A percentile compares a stretch with the other conserved stretches of the same genome.
phyloP scores from a whole-genome alignment of 2,329 filamentous ascomycete genomes.

The Aspergillus pseudonomiae region DNA sequence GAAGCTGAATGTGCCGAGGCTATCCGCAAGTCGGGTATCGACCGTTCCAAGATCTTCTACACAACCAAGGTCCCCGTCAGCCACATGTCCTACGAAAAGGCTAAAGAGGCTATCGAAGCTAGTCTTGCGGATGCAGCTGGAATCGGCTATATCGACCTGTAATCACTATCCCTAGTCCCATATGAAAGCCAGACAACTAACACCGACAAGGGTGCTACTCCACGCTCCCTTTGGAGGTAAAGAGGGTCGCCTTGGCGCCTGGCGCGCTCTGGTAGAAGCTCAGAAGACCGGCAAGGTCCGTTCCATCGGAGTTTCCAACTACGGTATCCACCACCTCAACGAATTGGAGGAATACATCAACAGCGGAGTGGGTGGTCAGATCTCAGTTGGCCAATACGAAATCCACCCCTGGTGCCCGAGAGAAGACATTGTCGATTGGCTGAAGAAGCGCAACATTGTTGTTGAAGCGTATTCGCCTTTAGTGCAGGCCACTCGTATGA shows the following conservation, averaged over 20 bases:
- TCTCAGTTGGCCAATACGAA: slow-evolving; percentile 87
- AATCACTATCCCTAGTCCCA: slow-evolving; percentile 22
- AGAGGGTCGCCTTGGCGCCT: slow-evolving; percentile 42
- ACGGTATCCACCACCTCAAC: slow-evolving; percentile 43
- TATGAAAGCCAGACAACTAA: not conserved
- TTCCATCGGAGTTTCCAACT: slow-evolving; percentile 47
- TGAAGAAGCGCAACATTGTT: slow-evolving; percentile 62
- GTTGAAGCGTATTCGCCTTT: slow-evolving; percentile 60
- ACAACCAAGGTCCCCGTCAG: slow-evolving; percentile 62
- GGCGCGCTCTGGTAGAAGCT: slow-evolving; percentile 46
- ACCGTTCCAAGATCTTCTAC: slow-evolving; percentile 62
- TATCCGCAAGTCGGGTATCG: slow-evolving; percentile 55
- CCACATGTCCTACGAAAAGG: slow-evolving; percentile 63
- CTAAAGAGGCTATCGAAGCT: slow-evolving; percentile 65
- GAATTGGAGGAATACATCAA: slow-evolving; percentile 46
- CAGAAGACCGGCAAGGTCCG: slow-evolving; percentile 43
- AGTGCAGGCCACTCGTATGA: slow-evolving; percentile 49
- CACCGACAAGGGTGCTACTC: slow-evolving; percentile 37
- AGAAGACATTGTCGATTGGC: slow-evolving; percentile 80
- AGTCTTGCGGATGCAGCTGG: slow-evolving; percentile 65
- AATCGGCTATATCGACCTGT: slow-evolving; percentile 68
- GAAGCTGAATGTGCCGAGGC: slow-evolving; percentile 58
- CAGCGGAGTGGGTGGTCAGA: slow-evolving; percentile 58
- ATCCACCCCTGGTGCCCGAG: slow-evolving; percentile 85
- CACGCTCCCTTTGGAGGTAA: slow-evolving; percentile 45